A percentile compares a stretch with the other conserved stretches of the same genome.
Evolutionary conservation across 139 green algal species (phyloP).

Genomic region (Raphidocelis subcapitata): DNA sequence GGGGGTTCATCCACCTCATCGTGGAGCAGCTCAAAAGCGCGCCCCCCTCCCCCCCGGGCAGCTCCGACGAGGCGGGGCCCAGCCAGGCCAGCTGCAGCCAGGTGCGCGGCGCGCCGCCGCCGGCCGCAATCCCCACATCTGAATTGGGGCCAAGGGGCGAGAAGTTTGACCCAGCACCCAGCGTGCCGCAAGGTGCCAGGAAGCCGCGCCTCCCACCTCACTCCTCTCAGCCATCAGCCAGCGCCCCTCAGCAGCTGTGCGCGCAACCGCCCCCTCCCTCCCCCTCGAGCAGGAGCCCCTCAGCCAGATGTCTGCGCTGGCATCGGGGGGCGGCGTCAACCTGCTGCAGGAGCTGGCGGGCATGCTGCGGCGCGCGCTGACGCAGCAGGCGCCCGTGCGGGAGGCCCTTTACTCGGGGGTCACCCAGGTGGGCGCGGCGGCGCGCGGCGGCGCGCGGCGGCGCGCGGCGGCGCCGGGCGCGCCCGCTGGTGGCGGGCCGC

Average conservation of each 20-base stretch:
- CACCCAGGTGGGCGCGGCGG: conserved; percentile 7
- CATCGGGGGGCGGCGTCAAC: conserved; percentile 31
- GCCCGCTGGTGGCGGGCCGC: no score
- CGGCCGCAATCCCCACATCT: no score
- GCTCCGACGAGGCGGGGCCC: background rate
- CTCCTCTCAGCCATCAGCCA: no score
- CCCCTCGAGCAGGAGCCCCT: conserved; percentile 27
- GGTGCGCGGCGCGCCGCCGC: conserved; percentile 1
- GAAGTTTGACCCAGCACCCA: no score
- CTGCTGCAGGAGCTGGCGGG: conserved; percentile 40
- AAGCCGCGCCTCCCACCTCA: no score
- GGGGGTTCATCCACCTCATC: conserved; percentile 45
- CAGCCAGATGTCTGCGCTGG: conserved; percentile 41
- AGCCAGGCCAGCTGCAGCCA: conserved; percentile 36
- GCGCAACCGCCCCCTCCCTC: background rate
- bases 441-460: no score
- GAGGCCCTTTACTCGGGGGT: conserved; percentile 44
- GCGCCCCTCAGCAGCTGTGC: no score
- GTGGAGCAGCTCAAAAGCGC: conserved; percentile 34
- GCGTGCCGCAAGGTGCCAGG: no score
- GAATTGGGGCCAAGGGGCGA: no score
- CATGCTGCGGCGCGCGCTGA: conserved; percentile 33
- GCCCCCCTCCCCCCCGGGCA: background rate
- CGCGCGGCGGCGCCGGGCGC: no score
- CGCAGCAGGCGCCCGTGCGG: conserved; percentile 42